Evolutionary conservation across 2,329 filamentous ascomycete genomes (phyloP).

Genomic region (Neofusicoccum parvum): DNA sequence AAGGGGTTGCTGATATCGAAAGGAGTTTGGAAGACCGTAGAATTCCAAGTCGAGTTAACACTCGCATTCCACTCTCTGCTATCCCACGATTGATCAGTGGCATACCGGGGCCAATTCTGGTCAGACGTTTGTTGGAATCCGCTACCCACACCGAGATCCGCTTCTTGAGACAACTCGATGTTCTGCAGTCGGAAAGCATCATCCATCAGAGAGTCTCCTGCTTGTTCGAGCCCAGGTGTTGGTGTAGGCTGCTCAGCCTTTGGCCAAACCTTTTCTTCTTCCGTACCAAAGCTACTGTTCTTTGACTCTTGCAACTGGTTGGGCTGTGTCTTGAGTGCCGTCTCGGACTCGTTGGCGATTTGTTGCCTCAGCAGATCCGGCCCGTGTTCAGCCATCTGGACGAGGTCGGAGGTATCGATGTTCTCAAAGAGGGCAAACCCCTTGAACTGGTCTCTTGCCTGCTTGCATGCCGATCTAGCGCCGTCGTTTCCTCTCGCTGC

Average conservation of each 20-base stretch:
- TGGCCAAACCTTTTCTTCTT: background rate
- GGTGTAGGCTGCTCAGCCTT: background rate
- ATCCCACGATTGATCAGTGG: background rate
- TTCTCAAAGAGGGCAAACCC: conserved; percentile 5
- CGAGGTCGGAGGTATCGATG: background rate
- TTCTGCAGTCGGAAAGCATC: background rate
- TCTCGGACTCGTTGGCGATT: background rate
- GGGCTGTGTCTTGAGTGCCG: too few relatives aligned
- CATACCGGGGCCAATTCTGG: background rate
- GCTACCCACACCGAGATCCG: background rate
- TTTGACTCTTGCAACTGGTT: background rate
- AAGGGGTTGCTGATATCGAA: background rate
- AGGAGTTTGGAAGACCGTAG: background rate
- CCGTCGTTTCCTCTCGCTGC: conserved; percentile 23
- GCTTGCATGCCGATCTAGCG: conserved; percentile 7
- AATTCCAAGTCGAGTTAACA: background rate
- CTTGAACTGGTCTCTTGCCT: conserved; percentile 1
- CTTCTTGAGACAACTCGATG: background rate
- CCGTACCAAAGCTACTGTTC: too few relatives aligned
- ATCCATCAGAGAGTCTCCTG: background rate
- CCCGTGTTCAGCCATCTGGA: conserved; percentile 8
- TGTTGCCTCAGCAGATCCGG: background rate
- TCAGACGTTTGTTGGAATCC: background rate
- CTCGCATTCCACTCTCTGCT: background rate
- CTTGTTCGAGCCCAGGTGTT: background rate